Conservation (phyloP, 73 alveolate genomes). For the Stentor roeselii region DNA sequence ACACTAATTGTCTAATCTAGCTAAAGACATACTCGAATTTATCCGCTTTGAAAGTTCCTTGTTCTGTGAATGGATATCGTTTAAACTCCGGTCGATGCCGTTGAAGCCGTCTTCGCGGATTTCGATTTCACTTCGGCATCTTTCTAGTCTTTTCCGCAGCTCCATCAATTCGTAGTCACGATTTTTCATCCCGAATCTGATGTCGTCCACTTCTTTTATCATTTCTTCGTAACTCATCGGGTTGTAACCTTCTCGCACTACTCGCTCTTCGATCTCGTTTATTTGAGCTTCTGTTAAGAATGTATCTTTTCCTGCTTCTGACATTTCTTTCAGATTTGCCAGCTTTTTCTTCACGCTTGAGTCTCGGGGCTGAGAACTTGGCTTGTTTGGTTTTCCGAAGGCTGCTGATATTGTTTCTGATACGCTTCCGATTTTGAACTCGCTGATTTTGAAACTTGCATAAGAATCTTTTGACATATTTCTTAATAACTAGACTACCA, state of each 20-base stretch:
- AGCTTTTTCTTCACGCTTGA: neutral
- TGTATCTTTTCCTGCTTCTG: neutral
- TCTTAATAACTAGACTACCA: too few species aligned
- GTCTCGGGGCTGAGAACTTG: neutral
- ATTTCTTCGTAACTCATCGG: constrained; percentile 13
- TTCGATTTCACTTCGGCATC: neutral
- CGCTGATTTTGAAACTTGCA: neutral
- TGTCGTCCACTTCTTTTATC: constrained; percentile 15
- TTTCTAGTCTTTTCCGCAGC: neutral
- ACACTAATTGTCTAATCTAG: too few species aligned
- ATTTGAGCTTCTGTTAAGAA: constrained; percentile 22
- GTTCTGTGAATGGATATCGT: neutral
- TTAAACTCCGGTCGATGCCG: neutral
- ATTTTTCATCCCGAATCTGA: neutral
- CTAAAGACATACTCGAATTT: too few species aligned
- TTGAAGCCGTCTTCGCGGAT: neutral
- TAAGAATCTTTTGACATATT: neutral
- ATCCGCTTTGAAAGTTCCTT: too few species aligned
- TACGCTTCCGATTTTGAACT: neutral
- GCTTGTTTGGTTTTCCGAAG: neutral
- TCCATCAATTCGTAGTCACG: neutral
- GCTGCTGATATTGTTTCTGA: constrained; percentile 26
- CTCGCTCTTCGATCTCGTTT: constrained; percentile 15
- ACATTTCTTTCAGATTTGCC: neutral
- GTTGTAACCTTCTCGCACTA: neutral